Base-by-base conservation (phyloP, 1,139 yeast genomes). In the Zhuliangozyma blackwelliae region DNA sequence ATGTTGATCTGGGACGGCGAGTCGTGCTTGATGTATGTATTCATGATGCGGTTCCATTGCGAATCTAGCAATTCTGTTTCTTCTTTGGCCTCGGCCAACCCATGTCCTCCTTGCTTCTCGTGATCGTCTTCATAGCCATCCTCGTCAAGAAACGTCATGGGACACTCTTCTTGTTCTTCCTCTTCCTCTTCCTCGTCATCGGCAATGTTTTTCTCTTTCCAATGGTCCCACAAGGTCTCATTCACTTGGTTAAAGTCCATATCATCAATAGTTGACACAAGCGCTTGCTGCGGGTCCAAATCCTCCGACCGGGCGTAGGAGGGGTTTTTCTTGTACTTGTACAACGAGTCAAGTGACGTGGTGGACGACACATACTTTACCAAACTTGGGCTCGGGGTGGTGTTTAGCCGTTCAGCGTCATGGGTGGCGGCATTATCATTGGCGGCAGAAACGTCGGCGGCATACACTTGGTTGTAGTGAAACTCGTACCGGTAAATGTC, bases 1-100 rank as follows among this genome's bases (percentile, higher is more conserved):
- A 73, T 48, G 46, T 73, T 73, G 39, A 73, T 65, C 49, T 73
- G 77, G 31, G 56, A 61, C 5, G 70, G 72, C 0, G 77, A 60
- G 41, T 71, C 64, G 22, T 55, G 50, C 16, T 44, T 42, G 16
- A 67, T 54, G 43, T 57, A 65, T 27, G 44, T 54, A 28, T 47
- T 41, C 31, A 65, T 43, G 25, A 67, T 61, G 37, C 39, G 41
- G 28, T 52, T 41, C 72, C 72, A 67, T 39, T 59, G 63, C 10
- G 46, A 37, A 10, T 35, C 37, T 19, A 59, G 45, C 7, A 46
- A 23, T 9, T 49, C 44, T 5, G 37, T 40, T 26, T 54, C 57
- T 12, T 45, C 48, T 16, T 37, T 34, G 21, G 10, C 26, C 10
- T 23, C 26, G 9, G 36, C 11, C 35, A 40, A 5, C 40, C 44